Conservation (phyloP, 768 basidiomycete genomes). For the Suillus variegatus region DNA sequence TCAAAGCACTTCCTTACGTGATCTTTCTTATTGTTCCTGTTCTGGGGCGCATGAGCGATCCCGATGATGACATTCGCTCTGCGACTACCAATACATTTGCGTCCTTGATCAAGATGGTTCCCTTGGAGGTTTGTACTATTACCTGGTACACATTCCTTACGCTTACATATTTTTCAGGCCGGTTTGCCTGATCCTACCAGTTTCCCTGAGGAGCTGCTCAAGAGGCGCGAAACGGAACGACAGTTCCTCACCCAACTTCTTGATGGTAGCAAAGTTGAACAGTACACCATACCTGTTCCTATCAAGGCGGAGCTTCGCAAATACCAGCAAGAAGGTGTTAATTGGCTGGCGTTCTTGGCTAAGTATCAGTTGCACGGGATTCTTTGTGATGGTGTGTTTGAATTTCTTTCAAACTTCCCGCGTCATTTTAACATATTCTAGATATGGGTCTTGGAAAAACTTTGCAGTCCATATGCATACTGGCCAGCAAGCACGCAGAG, state of each 20-base stretch:
- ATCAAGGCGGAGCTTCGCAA: conserved; percentile 95
- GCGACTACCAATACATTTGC: conserved; percentile 98
- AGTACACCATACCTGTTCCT: conserved; percentile 79
- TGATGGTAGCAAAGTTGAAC: conserved; percentile 93
- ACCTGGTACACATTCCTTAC: not conserved
- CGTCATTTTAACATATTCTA: conserved; percentile 31
- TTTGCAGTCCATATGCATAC: conserved; percentile 94
- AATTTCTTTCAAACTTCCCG: not conserved
- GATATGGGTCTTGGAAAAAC: conserved; percentile 99
- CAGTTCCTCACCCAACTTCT: conserved; percentile 92
- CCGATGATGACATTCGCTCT: conserved; percentile 87
- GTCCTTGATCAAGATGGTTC: conserved; percentile 96
- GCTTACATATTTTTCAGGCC: conserved; percentile 50
- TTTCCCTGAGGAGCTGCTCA: conserved; percentile 85
- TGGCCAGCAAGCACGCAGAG: conserved; percentile 92
- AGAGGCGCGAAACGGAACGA: conserved; percentile 83
- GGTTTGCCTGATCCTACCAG: conserved; percentile 96
- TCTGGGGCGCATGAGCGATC: conserved; percentile 95
- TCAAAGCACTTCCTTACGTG: conserved; percentile 94
- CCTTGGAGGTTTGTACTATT: conserved; percentile 71
- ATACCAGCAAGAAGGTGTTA: conserved; percentile 98
- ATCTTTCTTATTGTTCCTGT: conserved; percentile 97
- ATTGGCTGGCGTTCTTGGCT: conserved; percentile 97
- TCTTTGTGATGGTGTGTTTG: conserved; percentile 85
- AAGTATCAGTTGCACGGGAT: conserved; percentile 98